Percentiles rank a stretch among this genome's conserved stretches.
phyloP scores from a whole-genome alignment of 306 rosid genomes.

The Cicer arietinum region DNA sequence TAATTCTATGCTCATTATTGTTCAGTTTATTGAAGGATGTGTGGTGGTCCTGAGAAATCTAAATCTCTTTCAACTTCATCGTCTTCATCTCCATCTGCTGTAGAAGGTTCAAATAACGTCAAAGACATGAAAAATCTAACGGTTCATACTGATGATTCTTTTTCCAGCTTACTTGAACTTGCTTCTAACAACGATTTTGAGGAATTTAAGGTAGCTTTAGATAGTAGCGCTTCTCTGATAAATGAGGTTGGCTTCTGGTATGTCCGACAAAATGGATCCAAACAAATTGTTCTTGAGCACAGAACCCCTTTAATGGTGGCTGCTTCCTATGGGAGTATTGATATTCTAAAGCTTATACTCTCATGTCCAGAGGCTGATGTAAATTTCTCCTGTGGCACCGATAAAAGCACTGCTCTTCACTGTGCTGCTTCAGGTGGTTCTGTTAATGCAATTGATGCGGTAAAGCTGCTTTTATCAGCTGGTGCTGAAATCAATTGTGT shows the following conservation, averaged over 20 bases:
- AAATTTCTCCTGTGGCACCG: slow-evolving; percentile 67
- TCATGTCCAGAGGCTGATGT: slow-evolving; percentile 59
- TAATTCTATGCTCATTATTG: slow-evolving; percentile 21
- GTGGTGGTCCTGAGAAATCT: slow-evolving; percentile 71
- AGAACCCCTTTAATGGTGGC: slow-evolving; percentile 93
- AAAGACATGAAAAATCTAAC: slow-evolving; percentile 66
- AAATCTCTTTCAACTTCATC: slow-evolving; percentile 50
- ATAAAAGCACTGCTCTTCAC: slow-evolving; percentile 85
- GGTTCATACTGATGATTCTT: slow-evolving; percentile 67
- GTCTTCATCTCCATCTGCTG: slow-evolving; percentile 46
- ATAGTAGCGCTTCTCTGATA: slow-evolving; percentile 54
- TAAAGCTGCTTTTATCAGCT: slow-evolving; percentile 69
- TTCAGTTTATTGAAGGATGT: slow-evolving; percentile 67
- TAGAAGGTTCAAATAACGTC: slow-evolving; percentile 50
- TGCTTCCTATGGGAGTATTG: slow-evolving; percentile 79
- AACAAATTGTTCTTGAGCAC: slow-evolving; percentile 69
- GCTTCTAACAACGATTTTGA: slow-evolving; percentile 85
- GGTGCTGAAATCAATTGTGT: slow-evolving; percentile 65
- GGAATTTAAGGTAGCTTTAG: slow-evolving; percentile 62
- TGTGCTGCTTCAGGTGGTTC: slow-evolving; percentile 94
- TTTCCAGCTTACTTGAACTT: slow-evolving; percentile 66
- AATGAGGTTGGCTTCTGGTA: slow-evolving; percentile 77
- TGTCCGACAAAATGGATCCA: slow-evolving; percentile 74
- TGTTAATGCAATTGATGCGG: slow-evolving; percentile 56
- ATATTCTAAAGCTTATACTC: slow-evolving; percentile 70